These are phyloP conservation scores for Jamesozyma gamospora DNA, from an alignment of 805 yeast genomes.

Conservation along the genomic window DNA sequence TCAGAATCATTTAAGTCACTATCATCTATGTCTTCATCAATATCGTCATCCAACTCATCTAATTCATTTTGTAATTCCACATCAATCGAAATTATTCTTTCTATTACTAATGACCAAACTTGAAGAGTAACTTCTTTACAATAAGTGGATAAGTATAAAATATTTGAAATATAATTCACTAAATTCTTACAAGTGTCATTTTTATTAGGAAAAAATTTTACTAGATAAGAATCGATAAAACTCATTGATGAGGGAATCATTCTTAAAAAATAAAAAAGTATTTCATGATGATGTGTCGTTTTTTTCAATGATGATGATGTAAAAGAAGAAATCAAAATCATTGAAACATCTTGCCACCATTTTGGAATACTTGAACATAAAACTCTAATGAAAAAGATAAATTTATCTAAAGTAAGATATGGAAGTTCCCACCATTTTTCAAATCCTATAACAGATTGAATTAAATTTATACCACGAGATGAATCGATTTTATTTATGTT, in stretches of 20 bases:
- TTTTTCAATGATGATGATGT: conserved; percentile 26
- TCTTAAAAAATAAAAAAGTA: conserved; percentile 52
- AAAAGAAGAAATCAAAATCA: conserved; percentile 57
- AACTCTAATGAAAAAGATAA: conserved; percentile 64
- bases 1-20: conserved; percentile 20
- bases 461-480: conserved; percentile 40
- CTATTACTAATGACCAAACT: conserved; percentile 73
- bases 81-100: conserved; percentile 74
- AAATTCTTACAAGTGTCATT: conserved; percentile 45
- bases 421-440: conserved; percentile 49
- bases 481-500: conserved; percentile 59
- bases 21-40: conserved; percentile 37
- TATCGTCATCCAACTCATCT: conserved; percentile 74
- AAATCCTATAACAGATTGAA: conserved; percentile 52
- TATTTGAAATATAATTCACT: conserved; percentile 55
- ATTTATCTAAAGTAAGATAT: conserved; percentile 38
- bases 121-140: conserved; percentile 66
- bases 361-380: conserved; percentile 79
- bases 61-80: conserved; percentile 84
- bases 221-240: conserved; percentile 48
- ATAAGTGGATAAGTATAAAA: conserved; percentile 51
- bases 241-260: conserved; percentile 76
- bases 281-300: conserved; percentile 53
- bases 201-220: conserved; percentile 69
- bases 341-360: conserved; percentile 80